phyloP scores from a whole-genome alignment of 2,329 filamentous ascomycete genomes.

The Apiospora phragmitis region DNA sequence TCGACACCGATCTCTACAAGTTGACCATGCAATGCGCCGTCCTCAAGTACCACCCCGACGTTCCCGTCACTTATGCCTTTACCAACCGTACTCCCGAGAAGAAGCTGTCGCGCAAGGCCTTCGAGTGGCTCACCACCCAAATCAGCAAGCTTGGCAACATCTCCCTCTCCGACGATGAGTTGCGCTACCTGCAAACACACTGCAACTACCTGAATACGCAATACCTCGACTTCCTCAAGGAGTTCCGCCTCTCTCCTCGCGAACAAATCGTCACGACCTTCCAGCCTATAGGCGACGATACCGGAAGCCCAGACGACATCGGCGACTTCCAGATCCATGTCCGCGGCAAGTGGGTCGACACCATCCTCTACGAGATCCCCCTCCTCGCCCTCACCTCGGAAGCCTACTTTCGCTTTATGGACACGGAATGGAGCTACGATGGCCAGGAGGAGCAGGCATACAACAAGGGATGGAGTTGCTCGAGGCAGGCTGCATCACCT shows the following conservation, averaged over 20 bases:
- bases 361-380: slow-evolving; percentile 97
- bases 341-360: slow-evolving; percentile 86
- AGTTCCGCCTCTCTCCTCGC: slow-evolving; percentile 77
- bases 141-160: slow-evolving; percentile 84
- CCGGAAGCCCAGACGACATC: slow-evolving; percentile 62
- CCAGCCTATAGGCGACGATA: slow-evolving; percentile 53
- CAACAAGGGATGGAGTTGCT: slow-evolving; percentile 77
- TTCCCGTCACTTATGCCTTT: slow-evolving; percentile 86
- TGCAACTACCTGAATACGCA: slow-evolving; percentile 78
- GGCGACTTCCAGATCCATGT: slow-evolving; percentile 79
- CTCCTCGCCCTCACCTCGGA: slow-evolving; percentile 89
- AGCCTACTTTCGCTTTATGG: slow-evolving; percentile 96
- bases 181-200: slow-evolving; percentile 72
- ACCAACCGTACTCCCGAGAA: slow-evolving; percentile 95
- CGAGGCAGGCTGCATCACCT: slow-evolving; percentile 82
- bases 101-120: slow-evolving; percentile 81
- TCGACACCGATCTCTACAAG: slow-evolving; percentile 89
- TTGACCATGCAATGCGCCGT: slow-evolving; percentile 98
- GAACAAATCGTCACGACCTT: slow-evolving; percentile 79
- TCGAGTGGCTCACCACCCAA: slow-evolving; percentile 81
- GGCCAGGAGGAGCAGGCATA: slow-evolving; percentile 85
- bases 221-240: slow-evolving; percentile 80
- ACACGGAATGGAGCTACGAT: slow-evolving; percentile 87
- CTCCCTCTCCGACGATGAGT: slow-evolving; percentile 75
- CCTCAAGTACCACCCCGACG: slow-evolving; percentile 83